Evolutionary conservation across 1,284 basidiomycete genomes (phyloP).

Genomic region (Lignosus rhinocerotis): DNA sequence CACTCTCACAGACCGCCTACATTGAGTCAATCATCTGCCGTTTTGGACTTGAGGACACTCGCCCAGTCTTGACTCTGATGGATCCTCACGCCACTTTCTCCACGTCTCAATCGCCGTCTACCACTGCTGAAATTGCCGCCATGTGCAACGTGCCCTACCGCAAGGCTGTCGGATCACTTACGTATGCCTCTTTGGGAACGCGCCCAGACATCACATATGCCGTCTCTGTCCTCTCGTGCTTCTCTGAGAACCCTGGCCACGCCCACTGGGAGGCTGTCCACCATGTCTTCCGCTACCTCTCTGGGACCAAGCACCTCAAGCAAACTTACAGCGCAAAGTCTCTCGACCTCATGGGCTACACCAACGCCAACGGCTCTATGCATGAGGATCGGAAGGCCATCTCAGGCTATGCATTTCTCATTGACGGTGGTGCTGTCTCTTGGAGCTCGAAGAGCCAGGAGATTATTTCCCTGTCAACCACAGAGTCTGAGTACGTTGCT

Average conservation of each 20-base stretch:
- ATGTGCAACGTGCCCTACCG: constrained; percentile 11
- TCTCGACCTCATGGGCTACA: constrained; percentile 1
- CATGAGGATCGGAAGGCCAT: constrained; percentile 31
- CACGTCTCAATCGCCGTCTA: constrained; percentile 12
- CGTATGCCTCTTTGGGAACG: constrained; percentile 14
- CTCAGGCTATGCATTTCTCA: constrained; percentile 36
- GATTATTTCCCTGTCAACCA: constrained; percentile 5
- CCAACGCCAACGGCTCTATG: background rate
- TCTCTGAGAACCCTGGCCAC: constrained; percentile 13
- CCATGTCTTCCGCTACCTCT: constrained; percentile 23
- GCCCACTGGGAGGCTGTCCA: constrained; percentile 26
- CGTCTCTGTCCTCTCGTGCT: constrained; percentile 6
- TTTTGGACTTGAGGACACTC: constrained; percentile 26
- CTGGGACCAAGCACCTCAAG: constrained; percentile 5
- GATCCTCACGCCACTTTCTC: constrained; percentile 18
- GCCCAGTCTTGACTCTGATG: constrained; percentile 24
- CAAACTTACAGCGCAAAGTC: background rate
- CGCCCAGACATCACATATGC: constrained; percentile 17
- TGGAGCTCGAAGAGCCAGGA: constrained; percentile 38
- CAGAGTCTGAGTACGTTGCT: constrained; percentile 13
- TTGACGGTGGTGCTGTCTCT: constrained; percentile 16
- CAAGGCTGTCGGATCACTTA: constrained; percentile 8
- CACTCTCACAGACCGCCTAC: constrained; percentile 38
- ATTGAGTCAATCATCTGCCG: constrained; percentile 36
- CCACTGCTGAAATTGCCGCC: background rate